A percentile compares a stretch with the other conserved stretches of the same genome.
Evolutionary conservation across 345 rosid genomes (phyloP).

Genomic region (Euphorbia pulcherrima): DNA sequence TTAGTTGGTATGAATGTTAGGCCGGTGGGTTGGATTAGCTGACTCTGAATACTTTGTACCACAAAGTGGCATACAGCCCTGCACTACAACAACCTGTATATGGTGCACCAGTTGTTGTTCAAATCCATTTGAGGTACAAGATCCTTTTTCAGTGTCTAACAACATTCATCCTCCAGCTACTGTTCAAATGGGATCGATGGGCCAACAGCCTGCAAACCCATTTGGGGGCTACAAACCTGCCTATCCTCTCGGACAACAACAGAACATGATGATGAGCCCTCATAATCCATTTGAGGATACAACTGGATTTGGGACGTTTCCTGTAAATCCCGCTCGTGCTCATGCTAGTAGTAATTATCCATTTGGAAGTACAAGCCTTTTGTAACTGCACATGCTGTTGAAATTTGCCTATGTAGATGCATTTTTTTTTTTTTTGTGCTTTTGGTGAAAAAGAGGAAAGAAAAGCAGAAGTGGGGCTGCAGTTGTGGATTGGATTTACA

Average conservation of each 20-base stretch:
- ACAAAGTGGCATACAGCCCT: slow-evolving; percentile 79
- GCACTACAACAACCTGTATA: slow-evolving; percentile 74
- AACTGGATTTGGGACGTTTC: slow-evolving; percentile 43
- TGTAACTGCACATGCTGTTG: slow-evolving; percentile 32
- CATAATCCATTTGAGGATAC: slow-evolving; percentile 79
- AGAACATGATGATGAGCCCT: slow-evolving; percentile 39
- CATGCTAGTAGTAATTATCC: slow-evolving; percentile 66
- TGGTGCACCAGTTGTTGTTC: slow-evolving; percentile 79
- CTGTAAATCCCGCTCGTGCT: slow-evolving; percentile 37
- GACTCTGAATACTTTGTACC: slow-evolving; percentile 75
- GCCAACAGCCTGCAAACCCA: slow-evolving; percentile 49
- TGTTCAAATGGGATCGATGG: slow-evolving; percentile 54
- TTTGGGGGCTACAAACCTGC: no score
- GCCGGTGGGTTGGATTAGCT: slow-evolving; percentile 95
- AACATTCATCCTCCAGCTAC: slow-evolving; percentile 42
- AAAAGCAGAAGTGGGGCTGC: slow-evolving; percentile 3
- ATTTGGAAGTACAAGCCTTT: slow-evolving; percentile 66
- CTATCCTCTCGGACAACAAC: slow-evolving; percentile 69
- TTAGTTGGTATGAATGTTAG: slow-evolving; percentile 48
- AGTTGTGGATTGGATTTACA: slow-evolving; percentile 6
- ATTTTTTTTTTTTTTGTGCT: no score
- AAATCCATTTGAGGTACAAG: slow-evolving; percentile 83
- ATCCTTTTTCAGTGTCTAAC: slow-evolving; percentile 61
- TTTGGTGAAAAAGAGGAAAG: slow-evolving; percentile 12
- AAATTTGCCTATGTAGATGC: slow-evolving; percentile 12